These are phyloP conservation scores for Moesziomyces aphidis DNA, from an alignment of 1,284 basidiomycete genomes.

Conservation along the genomic window DNA sequence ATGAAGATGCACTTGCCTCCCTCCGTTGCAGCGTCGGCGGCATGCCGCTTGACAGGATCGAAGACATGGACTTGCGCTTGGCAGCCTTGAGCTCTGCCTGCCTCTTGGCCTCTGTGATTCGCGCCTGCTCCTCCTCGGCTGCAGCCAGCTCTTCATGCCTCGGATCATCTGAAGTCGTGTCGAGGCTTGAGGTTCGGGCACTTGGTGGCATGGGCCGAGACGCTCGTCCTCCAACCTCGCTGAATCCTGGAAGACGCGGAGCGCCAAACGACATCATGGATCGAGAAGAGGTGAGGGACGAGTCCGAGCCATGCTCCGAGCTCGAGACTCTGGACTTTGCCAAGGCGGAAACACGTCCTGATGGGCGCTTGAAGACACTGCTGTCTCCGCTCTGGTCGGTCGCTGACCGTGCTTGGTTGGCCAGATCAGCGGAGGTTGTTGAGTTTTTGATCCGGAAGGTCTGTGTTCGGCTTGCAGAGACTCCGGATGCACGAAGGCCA, in stretches of 20 bases:
- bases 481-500: constrained; percentile 2
- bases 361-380: constrained; percentile 34
- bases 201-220: constrained; percentile 3
- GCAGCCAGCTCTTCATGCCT: constrained; percentile 23
- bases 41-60: constrained; percentile 39
- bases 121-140: constrained; percentile 24
- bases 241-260: constrained; percentile 23
- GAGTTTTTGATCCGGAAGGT: constrained; percentile 11
- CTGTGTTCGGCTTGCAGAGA: constrained; percentile 20
- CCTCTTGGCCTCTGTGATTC: constrained; percentile 31
- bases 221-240: constrained; percentile 6
- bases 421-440: constrained; percentile 9
- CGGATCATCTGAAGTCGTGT: constrained; percentile 7
- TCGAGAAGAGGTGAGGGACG: constrained; percentile 9
- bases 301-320: constrained; percentile 10
- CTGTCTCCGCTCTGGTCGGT: constrained; percentile 32
- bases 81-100: constrained; percentile 39
- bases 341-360: constrained; percentile 32
- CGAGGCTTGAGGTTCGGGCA: constrained; percentile 18
- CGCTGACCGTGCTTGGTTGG: constrained; percentile 8
- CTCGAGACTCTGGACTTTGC: constrained; percentile 34
- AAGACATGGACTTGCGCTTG: constrained; percentile 39
- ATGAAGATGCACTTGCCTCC: constrained; percentile 8
- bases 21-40: constrained; percentile 28
- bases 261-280: constrained; percentile 44